phyloP scores from a whole-genome alignment of 228 moss, liverwort and hornwort species.

The Sphagnum magellanicum region DNA sequence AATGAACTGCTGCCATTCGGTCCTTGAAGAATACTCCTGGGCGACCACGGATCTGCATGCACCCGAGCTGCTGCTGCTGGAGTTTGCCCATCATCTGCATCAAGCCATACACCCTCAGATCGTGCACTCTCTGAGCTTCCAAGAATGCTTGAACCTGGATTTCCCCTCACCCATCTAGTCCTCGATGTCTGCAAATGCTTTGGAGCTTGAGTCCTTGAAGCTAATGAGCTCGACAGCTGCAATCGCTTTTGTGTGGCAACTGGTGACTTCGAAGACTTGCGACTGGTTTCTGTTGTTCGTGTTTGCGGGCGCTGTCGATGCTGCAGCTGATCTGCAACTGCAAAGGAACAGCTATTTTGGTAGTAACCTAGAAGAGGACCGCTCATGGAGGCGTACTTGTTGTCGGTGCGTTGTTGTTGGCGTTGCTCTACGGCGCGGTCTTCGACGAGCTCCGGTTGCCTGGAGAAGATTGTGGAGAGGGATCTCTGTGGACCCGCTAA shows the following conservation, averaged over 20 bases:
- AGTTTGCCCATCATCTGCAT: conserved; percentile 1
- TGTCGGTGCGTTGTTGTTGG: not conserved
- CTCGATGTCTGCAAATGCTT: no score
- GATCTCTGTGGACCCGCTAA: conserved; percentile 6
- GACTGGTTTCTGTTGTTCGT: no score
- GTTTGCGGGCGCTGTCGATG: no score
- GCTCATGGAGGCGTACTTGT: conserved; percentile 43
- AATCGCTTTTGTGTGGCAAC: no score
- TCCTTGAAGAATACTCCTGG: conserved; percentile 37
- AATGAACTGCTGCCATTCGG: conserved; percentile 16
- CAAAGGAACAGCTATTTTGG: not conserved
- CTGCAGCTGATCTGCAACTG: no score
- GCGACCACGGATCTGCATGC: conserved; percentile 30
- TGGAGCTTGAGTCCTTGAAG: conserved; percentile 39
- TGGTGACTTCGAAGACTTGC: no score
- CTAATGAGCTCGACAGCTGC: conserved; percentile 30
- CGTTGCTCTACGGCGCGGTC: not conserved
- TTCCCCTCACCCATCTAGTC: no score
- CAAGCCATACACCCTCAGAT: conserved; percentile 2
- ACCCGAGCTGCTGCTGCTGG: not conserved
- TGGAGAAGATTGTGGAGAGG: conserved; percentile 9
- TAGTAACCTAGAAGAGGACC: conserved; percentile 44
- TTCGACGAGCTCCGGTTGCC: conserved; percentile 1
- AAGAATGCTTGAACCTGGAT: no score
- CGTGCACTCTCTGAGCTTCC: not conserved